These are phyloP conservation scores for Euphorbia lathyris DNA, from an alignment of 345 rosid genomes.

Conservation along the genomic window DNA sequence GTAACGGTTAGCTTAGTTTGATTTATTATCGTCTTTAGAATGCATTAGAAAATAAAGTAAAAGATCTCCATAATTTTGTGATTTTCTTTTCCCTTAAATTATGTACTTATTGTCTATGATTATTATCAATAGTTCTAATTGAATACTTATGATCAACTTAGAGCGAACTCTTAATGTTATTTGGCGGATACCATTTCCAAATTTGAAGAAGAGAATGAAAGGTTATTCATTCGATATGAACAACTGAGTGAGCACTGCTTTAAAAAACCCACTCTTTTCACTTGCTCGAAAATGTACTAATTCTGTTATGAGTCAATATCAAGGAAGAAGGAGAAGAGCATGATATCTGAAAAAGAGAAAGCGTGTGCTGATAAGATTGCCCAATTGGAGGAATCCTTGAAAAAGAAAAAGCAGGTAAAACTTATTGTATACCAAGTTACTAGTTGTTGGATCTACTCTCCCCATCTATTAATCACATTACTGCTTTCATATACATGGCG, in stretches of 20 bases:
- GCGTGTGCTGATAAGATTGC: slow-evolving; percentile 56
- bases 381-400: slow-evolving; percentile 58
- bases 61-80: background rate
- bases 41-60: background rate
- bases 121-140: background rate
- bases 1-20: background rate
- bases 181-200: slow-evolving; percentile 57
- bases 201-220: slow-evolving; percentile 79
- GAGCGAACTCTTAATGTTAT: background rate
- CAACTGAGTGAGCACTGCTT: slow-evolving; percentile 55
- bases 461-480: background rate
- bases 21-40: background rate
- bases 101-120: background rate
- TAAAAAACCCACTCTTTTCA: slow-evolving; percentile 9
- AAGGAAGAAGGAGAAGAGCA: slow-evolving; percentile 74
- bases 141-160: background rate
- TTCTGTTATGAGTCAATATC: slow-evolving; percentile 24
- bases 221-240: slow-evolving; percentile 63
- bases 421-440: background rate
- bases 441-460: background rate
- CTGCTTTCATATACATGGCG: slow-evolving; percentile 40
- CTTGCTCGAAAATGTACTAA: slow-evolving; percentile 6
- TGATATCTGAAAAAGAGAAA: slow-evolving; percentile 64
- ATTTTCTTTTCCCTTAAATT: background rate
- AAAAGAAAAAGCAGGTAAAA: slow-evolving; percentile 64